phyloP scores from a whole-genome alignment of 148 eudicot species.

The Rhododendron griersonianum region DNA sequence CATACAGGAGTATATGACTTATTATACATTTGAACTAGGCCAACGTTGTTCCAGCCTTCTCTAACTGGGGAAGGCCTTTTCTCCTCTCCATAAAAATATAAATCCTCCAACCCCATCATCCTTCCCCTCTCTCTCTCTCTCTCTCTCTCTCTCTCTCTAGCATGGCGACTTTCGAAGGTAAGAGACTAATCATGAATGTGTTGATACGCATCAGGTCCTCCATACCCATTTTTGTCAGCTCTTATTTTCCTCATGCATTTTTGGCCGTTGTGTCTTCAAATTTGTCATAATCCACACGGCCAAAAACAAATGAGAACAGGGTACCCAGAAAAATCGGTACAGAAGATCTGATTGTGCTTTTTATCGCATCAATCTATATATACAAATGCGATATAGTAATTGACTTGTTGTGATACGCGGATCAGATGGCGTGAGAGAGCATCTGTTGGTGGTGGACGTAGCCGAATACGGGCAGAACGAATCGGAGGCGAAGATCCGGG shows the following conservation, averaged over 20 bases:
- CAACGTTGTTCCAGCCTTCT: background rate
- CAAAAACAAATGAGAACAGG: background rate
- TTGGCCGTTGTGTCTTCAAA: background rate
- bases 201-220: background rate
- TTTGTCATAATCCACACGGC: background rate
- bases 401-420: background rate
- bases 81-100: background rate
- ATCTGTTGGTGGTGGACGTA: conserved; percentile 20
- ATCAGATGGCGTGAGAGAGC: conserved; percentile 26
- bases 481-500: conserved; percentile 25
- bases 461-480: background rate
- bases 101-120: background rate
- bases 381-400: background rate
- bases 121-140: background rate
- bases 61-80: background rate
- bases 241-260: background rate
- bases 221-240: background rate
- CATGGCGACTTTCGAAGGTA: conserved; percentile 19
- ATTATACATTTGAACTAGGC: background rate
- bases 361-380: background rate
- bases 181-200: background rate
- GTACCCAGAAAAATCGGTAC: background rate
- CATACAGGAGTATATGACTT: background rate
- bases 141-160: background rate
- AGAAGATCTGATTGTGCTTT: background rate